These are phyloP conservation scores for Boletus subcaerulescens DNA, from an alignment of 768 basidiomycete genomes.

Conservation along the genomic window DNA sequence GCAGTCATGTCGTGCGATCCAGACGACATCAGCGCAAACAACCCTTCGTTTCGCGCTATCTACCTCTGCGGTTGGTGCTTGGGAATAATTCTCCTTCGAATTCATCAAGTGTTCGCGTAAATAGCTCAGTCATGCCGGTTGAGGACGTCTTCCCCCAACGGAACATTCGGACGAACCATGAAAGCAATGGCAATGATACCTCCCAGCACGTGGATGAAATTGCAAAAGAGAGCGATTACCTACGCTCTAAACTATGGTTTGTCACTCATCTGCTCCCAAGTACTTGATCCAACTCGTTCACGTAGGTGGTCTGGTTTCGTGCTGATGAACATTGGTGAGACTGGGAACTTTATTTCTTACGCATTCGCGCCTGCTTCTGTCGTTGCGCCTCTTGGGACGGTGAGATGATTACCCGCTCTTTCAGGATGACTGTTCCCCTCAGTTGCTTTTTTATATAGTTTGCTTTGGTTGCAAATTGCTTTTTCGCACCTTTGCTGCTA, in stretches of 20 bases:
- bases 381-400: slow-evolving; percentile 94
- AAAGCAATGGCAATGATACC: slow-evolving; percentile 3
- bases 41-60: slow-evolving; percentile 35
- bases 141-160: slow-evolving; percentile 37
- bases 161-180: slow-evolving; percentile 3
- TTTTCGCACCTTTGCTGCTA: slow-evolving; percentile 86
- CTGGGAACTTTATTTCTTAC: slow-evolving; percentile 88
- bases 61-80: slow-evolving; percentile 27
- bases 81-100: slow-evolving; percentile 10
- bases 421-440: background rate
- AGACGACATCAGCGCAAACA: slow-evolving; percentile 26
- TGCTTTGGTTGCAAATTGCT: slow-evolving; percentile 92
- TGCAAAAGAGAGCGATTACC: slow-evolving; percentile 67
- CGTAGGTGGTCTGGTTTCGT: slow-evolving; percentile 85
- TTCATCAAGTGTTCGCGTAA: background rate
- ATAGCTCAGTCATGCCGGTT: slow-evolving; percentile 31
- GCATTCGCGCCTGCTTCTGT: slow-evolving; percentile 89
- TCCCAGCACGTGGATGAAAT: slow-evolving; percentile 27
- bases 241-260: slow-evolving; percentile 83
- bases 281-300: background rate
- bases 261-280: slow-evolving; percentile 17
- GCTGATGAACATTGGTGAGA: slow-evolving; percentile 89
- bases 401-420: slow-evolving; percentile 37
- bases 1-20: slow-evolving; percentile 18
- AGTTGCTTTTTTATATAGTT: slow-evolving; percentile 46